Conservation (phyloP, 2,329 filamentous ascomycete genomes). For the Dothistroma septosporum region DNA sequence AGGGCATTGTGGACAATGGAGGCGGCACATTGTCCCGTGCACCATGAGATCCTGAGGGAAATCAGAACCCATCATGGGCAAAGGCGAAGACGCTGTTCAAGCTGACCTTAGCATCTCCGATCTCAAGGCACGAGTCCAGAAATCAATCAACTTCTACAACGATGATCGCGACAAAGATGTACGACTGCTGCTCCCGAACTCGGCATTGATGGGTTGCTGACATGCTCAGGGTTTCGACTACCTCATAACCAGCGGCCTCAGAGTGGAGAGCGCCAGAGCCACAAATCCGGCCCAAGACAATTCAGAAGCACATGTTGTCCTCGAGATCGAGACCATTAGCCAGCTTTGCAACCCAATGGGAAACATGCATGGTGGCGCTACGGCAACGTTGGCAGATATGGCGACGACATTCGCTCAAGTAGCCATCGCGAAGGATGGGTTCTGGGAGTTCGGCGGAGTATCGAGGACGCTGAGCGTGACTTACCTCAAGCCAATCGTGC, state of each 20-base stretch:
- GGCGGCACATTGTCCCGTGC: not conserved
- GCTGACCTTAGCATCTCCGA: not conserved
- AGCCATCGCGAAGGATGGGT: constrained; percentile 13
- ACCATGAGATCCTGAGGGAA: no score
- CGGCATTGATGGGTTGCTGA: not conserved
- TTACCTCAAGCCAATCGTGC: constrained; percentile 39
- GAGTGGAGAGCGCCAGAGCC: not conserved
- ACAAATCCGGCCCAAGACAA: not conserved
- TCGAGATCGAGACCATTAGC: constrained; percentile 9
- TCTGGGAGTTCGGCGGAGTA: constrained; percentile 40
- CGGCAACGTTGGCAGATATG: constrained; percentile 53
- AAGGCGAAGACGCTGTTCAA: not conserved
- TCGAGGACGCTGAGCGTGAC: constrained; percentile 41
- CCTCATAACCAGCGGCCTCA: not conserved
- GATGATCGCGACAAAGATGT: not conserved
- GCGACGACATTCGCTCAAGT: constrained; percentile 38
- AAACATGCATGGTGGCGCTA: constrained; percentile 39
- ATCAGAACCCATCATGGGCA: not conserved
- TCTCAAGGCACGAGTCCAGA: not conserved
- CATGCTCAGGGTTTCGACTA: not conserved
- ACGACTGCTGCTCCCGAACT: not conserved
- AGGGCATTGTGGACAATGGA: not conserved
- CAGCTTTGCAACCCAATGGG: constrained; percentile 18
- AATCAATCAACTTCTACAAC: not conserved
- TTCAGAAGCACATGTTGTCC: constrained; percentile 3